Percentiles rank a stretch among this genome's conserved stretches.
Evolutionary conservation across 1,284 basidiomycete species (phyloP).

Genomic region (Hemileia vastatrix): DNA sequence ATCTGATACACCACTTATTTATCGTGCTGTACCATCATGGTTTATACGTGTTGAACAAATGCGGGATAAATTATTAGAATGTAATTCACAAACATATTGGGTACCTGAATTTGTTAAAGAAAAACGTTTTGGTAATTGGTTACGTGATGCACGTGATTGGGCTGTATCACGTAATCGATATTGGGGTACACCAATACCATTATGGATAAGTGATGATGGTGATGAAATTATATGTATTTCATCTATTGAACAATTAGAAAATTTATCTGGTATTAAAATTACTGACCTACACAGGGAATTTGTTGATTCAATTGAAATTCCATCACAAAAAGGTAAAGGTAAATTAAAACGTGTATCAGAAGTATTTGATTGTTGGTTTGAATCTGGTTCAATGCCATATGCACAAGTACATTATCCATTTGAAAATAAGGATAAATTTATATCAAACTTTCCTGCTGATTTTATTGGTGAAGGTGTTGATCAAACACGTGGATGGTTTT

Average conservation of each 20-base stretch:
- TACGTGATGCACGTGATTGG: slow-evolving; percentile 95
- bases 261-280: slow-evolving; percentile 69
- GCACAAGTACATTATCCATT: slow-evolving; percentile 96
- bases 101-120: slow-evolving; percentile 85
- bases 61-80: slow-evolving; percentile 72
- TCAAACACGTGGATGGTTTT: slow-evolving; percentile 75
- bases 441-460: slow-evolving; percentile 83
- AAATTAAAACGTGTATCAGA: slow-evolving; percentile 78
- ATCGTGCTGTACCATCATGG: slow-evolving; percentile 92
- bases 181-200: slow-evolving; percentile 94
- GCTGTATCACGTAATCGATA: slow-evolving; percentile 97
- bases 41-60: slow-evolving; percentile 84
- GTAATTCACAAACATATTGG: slow-evolving; percentile 84
- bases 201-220: slow-evolving; percentile 89
- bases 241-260: slow-evolving; percentile 78
- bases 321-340: slow-evolving; percentile 81
- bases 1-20: slow-evolving; percentile 90
- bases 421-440: slow-evolving; percentile 75
- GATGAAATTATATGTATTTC: slow-evolving; percentile 81
- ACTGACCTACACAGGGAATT: slow-evolving; percentile 89
- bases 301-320: slow-evolving; percentile 92
- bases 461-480: slow-evolving; percentile 87
- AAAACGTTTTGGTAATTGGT: slow-evolving; percentile 89
- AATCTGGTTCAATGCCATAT: slow-evolving; percentile 98
- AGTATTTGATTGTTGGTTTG: slow-evolving; percentile 99